phyloP scores from a whole-genome alignment of 768 basidiomycete genomes.

The Rhizopogon rudus region DNA sequence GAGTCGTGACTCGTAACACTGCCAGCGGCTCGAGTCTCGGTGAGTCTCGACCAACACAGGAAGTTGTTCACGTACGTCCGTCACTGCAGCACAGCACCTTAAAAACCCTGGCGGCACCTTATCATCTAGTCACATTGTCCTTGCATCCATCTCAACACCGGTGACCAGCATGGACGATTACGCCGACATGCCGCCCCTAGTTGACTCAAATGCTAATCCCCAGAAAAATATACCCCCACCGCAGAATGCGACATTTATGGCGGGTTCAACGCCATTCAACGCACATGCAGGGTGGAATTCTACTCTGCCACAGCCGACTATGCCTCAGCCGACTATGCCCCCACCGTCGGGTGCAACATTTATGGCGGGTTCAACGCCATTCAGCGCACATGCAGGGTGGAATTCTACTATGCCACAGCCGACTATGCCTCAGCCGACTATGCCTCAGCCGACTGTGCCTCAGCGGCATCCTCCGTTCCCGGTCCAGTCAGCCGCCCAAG shows the following conservation, averaged over 20 bases:
- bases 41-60: not conserved
- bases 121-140: constrained; percentile 10
- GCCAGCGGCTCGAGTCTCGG: too few relatives aligned
- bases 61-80: not conserved
- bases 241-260: constrained; percentile 11
- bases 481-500: constrained; percentile 1
- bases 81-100: not conserved
- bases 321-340: too few relatives aligned
- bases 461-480: not conserved
- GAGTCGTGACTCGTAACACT: not conserved
- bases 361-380: constrained; percentile 8
- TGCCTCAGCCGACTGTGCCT: not conserved
- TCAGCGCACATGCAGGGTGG: constrained; percentile 8
- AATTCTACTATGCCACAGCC: not conserved
- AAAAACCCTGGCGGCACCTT: not conserved
- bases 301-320: too few relatives aligned
- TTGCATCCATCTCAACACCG: constrained; percentile 11
- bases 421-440: too few relatives aligned
- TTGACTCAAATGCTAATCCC: constrained; percentile 10
- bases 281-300: constrained; percentile 11
- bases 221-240: constrained; percentile 21
- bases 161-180: constrained; percentile 8
- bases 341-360: too few relatives aligned
- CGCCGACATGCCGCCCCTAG: constrained; percentile 23
- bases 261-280: constrained; percentile 7